These are phyloP conservation scores for Phyllosticta citribraziliensis DNA, from an alignment of 2,329 filamentous ascomycete genomes.

Conservation along the genomic window DNA sequence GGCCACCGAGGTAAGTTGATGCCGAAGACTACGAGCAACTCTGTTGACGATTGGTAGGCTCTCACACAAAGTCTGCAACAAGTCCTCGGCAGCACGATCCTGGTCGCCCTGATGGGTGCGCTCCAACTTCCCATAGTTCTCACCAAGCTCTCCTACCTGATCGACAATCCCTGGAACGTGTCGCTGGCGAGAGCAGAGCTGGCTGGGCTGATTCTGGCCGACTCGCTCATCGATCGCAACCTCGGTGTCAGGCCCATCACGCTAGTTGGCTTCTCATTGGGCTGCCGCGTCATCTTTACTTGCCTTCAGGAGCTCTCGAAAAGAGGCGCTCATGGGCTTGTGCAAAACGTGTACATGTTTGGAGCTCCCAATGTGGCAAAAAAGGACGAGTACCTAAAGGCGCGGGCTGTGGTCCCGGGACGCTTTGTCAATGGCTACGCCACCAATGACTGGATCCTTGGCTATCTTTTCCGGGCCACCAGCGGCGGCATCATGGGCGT, in stretches of 20 bases:
- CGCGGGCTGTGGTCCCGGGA: conserved; percentile 77
- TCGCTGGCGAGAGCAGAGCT: conserved; percentile 82
- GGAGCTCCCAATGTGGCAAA: conserved; percentile 87
- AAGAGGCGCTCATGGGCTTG: conserved; percentile 72
- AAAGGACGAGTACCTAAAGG: conserved; percentile 76
- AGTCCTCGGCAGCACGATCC: conserved; percentile 79
- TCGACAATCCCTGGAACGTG: conserved; percentile 98
- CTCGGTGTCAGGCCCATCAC: conserved; percentile 86
- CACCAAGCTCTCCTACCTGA: conserved; percentile 88
- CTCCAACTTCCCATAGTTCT: conserved; percentile 85
- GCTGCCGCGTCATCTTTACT: conserved; percentile 83
- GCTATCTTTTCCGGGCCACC: conserved; percentile 89
- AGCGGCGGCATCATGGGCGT: conserved; percentile 83
- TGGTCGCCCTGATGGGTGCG: conserved; percentile 84
- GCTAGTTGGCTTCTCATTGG: conserved; percentile 87
- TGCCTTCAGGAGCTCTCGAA: conserved; percentile 79
- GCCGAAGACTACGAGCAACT: conserved; percentile 10
- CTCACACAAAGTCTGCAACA: conserved; percentile 94
- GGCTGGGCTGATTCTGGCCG: conserved; percentile 84
- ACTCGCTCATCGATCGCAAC: conserved; percentile 86
- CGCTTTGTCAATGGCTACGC: conserved; percentile 92
- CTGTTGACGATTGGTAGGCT: conserved; percentile 46
- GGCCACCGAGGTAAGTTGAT: conserved; percentile 69
- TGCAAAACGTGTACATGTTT: conserved; percentile 94
- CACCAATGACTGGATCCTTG: conserved; percentile 90